Evolutionary conservation across 306 rosid species (phyloP), one percentile per base, ranked within the genome.

Genomic region (Fragaria ananassa): DNA sequence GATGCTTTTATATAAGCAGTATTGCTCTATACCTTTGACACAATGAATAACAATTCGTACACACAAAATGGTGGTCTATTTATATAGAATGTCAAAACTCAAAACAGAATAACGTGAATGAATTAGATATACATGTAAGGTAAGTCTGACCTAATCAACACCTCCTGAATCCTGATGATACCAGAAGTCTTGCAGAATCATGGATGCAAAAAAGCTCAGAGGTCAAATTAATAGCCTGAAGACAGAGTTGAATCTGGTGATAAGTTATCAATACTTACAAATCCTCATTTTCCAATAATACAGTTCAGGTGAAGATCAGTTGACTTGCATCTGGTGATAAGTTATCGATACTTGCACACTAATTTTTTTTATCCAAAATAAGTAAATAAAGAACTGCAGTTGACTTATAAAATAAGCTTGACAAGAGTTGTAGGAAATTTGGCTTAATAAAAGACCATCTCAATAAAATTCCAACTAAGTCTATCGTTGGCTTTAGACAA

Each of bases 101-200:
- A 67, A 53, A 54, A 78, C 84, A 65, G n/a, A 65, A 74, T 21
- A 57, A 79, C 75, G 68, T 41, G 72, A 76, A 78, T 49, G 37
- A 61, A 63, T 65, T 64, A 17, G 31, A 68, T 70, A 65, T 70
- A 65, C 19, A 51, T 5, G 46, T 10, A 63, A 57, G 81, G 56
- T 71, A 50, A 79, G 23, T 61, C 25, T 62, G 11, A 95, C 98
- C 98, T 92, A 83, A 79, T 80, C 82, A 64, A 87, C 88, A 80
- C 6, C 39, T 95, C 98, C 4, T 31, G 34, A 31, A 31, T 70
- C 49, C 84, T 37, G 78, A 72, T 61, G 82, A 78, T 71, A 90
- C 83, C 72, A 92, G 83, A 79, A 97, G 98, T 76, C 97, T 90
- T 65, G 98, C 97, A 78, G 97, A 87, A 87, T 92, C 98, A 80